Percentiles rank a stretch among this genome's conserved stretches.
Conservation (phyloP, 1,284 basidiomycete genomes). For the Rhizoctonia solani region DNA sequence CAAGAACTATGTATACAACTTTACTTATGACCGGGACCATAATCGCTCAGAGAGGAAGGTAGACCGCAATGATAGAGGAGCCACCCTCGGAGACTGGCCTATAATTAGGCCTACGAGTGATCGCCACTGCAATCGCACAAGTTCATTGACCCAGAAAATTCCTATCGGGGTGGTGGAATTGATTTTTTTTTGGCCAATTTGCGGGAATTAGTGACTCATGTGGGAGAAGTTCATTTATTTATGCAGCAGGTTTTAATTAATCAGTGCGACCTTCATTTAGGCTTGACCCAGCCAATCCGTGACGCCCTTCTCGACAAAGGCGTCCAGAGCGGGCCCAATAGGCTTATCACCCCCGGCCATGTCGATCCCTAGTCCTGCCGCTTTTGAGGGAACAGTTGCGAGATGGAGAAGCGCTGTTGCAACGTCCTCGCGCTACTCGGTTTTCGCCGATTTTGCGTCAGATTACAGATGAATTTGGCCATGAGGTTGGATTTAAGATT, state of each 20-base stretch:
- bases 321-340: constrained; percentile 35
- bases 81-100: no score
- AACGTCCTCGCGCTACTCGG: constrained; percentile 36
- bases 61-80: no score
- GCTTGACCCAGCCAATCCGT: constrained; percentile 31
- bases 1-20: no score
- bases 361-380: constrained; percentile 36
- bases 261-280: not conserved
- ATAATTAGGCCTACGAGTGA: no score
- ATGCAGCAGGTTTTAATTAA: not conserved
- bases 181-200: no score
- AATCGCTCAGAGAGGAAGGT: no score
- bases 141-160: no score
- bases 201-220: no score
- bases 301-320: constrained; percentile 30
- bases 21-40: no score
- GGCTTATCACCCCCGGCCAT: constrained; percentile 33
- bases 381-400: constrained; percentile 21
- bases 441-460: not conserved
- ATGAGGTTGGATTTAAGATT: not conserved
- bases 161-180: no score
- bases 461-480: not conserved
- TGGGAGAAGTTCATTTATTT: no score
- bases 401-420: constrained; percentile 33
- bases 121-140: no score